Base-by-base conservation (phyloP, 1,139 yeast genomes). In the Yarrowia galli region DNA sequence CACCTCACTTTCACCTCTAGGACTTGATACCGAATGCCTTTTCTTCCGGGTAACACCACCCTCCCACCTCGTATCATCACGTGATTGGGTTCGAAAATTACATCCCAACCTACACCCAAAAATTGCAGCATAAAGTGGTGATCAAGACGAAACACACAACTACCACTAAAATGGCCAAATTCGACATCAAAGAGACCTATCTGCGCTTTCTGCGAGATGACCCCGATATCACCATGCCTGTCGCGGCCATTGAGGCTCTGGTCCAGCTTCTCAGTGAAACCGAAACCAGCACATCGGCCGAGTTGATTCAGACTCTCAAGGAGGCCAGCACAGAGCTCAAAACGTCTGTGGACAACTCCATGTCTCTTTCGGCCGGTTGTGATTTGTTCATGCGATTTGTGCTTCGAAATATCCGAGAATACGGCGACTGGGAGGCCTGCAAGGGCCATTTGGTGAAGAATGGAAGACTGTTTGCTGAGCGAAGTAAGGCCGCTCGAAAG, bases 391-490 rank as follows among this genome's bases (percentile, higher is more conserved):
- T 92, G 86, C 83, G 99, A 73, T 96, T 95, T 75, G 98, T 96
- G 15, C 83, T 92, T 72, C 84, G 97, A 77, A 92, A 93, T 79
- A 89, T 96, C 54, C 92, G 92, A 78, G 82, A 91, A 66, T 92
- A 92, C 76, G 88, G 92, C 68, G 98, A 95, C 77, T 96, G 98
- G 96, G 99, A 95, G 75, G 87, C 95, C n/a, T 92, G 98, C 77
- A 87, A 88, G 74, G 86, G 84, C 72, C 96, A 92, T 77, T 82
- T 96, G 72, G 97, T 93, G 42, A 97, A 91, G 74, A 96, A 96
- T 77, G 99, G 99, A 3, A 92, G 92, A 75, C 80, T 95, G 65
- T 96, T 96, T 75, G 92, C 93, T 13, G 89, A 90, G 72, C 85
- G 99, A 78, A 97, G 99, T 49, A 93, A 92, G 76, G 95, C 88